These are phyloP conservation scores for Urochloa ruziziensis DNA, from an alignment of 176 grass and related monocot genomes.

Conservation along the genomic window DNA sequence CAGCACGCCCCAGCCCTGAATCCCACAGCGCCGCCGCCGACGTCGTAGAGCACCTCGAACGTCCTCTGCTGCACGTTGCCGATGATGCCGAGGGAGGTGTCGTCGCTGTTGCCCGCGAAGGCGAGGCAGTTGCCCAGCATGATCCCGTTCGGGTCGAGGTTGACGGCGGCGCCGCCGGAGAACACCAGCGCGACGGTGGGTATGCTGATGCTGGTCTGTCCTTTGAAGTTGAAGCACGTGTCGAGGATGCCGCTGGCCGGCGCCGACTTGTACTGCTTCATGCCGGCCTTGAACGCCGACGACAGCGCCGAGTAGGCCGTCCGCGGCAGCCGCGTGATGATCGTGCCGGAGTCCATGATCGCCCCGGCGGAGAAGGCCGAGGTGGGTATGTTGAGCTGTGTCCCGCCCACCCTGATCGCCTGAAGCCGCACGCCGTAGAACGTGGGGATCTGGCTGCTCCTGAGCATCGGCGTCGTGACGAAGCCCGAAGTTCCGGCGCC, in stretches of 20 bases:
- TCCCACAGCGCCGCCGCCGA: conserved; percentile 50
- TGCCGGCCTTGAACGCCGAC: conserved; percentile 50
- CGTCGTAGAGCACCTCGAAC: conserved; percentile 68
- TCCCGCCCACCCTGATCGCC: conserved; percentile 50
- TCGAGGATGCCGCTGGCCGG: conserved; percentile 26
- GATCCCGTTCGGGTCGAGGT: conserved; percentile 39
- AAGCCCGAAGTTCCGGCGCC: conserved; percentile 33
- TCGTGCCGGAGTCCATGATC: conserved; percentile 77
- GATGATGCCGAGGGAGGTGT: conserved; percentile 40
- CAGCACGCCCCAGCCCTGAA: conserved; percentile 55
- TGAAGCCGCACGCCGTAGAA: conserved; percentile 58
- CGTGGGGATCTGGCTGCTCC: conserved; percentile 37
- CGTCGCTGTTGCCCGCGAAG: conserved; percentile 46
- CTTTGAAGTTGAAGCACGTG: conserved; percentile 61
- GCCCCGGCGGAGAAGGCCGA: conserved; percentile 44
- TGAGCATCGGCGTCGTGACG: conserved; percentile 38
- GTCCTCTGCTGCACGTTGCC: conserved; percentile 93
- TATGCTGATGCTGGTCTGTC: conserved; percentile 15
- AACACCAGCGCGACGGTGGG: conserved; percentile 52
- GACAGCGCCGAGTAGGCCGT: conserved; percentile 62
- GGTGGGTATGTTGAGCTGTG: conserved; percentile 12
- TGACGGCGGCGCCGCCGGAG: conserved; percentile 18
- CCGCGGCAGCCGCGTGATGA: conserved; percentile 61
- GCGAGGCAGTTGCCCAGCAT: conserved; percentile 68
- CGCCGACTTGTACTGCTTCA: conserved; percentile 39